phyloP scores from a whole-genome alignment of 2,329 filamentous ascomycete species.

The Aspergillus hiratsukae region DNA sequence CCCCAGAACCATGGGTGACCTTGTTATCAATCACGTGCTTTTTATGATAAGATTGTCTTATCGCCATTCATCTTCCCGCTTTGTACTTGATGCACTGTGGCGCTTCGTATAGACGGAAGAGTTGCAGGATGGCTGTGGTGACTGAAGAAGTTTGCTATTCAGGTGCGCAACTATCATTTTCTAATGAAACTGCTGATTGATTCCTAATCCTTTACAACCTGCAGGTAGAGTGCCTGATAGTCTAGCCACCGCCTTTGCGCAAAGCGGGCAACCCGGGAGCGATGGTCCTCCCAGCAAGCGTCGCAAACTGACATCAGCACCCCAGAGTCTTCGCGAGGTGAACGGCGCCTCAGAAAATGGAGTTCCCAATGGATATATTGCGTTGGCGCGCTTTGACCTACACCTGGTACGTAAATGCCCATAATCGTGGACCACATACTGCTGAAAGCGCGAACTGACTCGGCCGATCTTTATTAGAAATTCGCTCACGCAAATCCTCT shows the following conservation, averaged over 20 bases:
- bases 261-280: constrained; percentile 7
- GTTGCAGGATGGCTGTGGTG: constrained; percentile 14
- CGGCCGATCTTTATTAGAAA: constrained; percentile 11
- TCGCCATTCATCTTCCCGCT: not conserved
- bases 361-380: constrained; percentile 28
- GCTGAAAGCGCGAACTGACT: not conserved
- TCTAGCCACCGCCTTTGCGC: constrained; percentile 21
- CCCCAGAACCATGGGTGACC: not conserved
- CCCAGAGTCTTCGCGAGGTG: constrained; percentile 14
- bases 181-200: not conserved
- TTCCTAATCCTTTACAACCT: constrained; percentile 15
- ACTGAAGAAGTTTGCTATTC: constrained; percentile 8
- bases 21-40: constrained; percentile 17
- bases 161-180: constrained; percentile 3
- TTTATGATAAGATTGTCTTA: constrained; percentile 9
- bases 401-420: constrained; percentile 24
- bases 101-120: not conserved
- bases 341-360: constrained; percentile 13
- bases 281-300: constrained; percentile 28
- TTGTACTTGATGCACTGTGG: constrained; percentile 1
- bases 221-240: constrained; percentile 15
- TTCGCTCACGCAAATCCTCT: constrained; percentile 5
- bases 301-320: constrained; percentile 23
- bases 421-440: not conserved
- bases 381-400: constrained; percentile 27